Percentiles rank a stretch among this genome's conserved stretches.
phyloP scores from a whole-genome alignment of 768 basidiomycete genomes.

The Boletales sp. region DNA sequence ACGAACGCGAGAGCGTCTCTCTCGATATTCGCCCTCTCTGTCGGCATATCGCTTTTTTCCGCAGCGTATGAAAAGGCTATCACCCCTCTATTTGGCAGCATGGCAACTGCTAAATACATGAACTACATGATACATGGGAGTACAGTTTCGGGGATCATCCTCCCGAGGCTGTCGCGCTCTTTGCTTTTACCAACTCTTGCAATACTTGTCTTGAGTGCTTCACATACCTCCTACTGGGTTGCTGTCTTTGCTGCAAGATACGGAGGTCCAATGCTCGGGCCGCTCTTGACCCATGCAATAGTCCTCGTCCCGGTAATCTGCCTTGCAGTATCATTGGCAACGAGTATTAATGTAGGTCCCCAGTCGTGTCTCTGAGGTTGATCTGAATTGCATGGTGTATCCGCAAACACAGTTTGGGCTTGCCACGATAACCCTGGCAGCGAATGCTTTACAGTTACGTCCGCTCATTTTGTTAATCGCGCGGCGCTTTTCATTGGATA shows the following conservation, averaged over 20 bases:
- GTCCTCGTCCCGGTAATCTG: conserved; percentile 58
- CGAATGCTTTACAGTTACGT: conserved; percentile 25
- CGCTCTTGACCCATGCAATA: conserved; percentile 52
- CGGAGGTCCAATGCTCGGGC: conserved; percentile 51
- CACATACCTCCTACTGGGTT: conserved; percentile 66
- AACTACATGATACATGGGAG: conserved; percentile 36
- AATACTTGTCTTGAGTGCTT: conserved; percentile 42
- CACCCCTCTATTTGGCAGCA: conserved; percentile 65
- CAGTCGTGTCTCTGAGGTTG: background rate
- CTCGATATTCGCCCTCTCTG: conserved; percentile 25
- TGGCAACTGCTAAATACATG: conserved; percentile 51
- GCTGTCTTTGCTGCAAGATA: conserved; percentile 55
- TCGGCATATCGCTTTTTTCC: conserved; percentile 51
- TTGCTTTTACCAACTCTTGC: conserved; percentile 33
- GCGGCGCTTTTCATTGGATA: conserved; percentile 17
- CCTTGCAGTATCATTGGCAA: conserved; percentile 45
- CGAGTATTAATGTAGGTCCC: conserved; percentile 37
- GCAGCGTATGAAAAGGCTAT: conserved; percentile 62
- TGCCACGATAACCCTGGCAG: conserved; percentile 22
- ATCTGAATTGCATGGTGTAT: background rate
- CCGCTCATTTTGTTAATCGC: conserved; percentile 15
- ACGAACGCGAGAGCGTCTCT: conserved; percentile 15
- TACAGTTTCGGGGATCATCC: conserved; percentile 32
- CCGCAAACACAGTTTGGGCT: conserved; percentile 15
- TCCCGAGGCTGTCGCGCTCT: conserved; percentile 27